These are phyloP conservation scores for Linnemannia hyalina DNA, from an alignment of 192 early-diverging fungal species.

Conservation along the genomic window DNA sequence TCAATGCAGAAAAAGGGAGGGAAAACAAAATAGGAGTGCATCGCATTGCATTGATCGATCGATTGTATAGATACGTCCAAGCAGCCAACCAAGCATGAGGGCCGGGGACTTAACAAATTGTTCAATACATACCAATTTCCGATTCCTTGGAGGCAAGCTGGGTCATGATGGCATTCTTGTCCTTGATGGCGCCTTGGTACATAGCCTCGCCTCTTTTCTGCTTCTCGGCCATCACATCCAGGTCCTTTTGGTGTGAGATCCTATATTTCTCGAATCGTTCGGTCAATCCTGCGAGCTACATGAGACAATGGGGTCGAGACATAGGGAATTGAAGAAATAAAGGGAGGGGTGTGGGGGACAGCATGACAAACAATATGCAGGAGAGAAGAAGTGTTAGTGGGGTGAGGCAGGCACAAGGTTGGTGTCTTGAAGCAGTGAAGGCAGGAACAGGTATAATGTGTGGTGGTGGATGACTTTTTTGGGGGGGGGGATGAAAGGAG, in stretches of 20 bases:
- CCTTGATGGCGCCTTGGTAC: slow-evolving; percentile 49
- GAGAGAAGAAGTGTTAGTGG: neutral
- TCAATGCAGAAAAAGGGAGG: neutral
- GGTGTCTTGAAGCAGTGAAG: neutral
- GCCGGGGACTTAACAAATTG: neutral
- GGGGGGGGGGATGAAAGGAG: neutral
- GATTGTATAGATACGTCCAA: neutral
- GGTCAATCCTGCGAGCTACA: slow-evolving; percentile 39
- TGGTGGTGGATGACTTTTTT: neutral
- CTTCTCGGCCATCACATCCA: slow-evolving; percentile 33
- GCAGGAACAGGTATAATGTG: neutral
- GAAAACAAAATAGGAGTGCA: neutral
- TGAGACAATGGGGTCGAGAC: neutral
- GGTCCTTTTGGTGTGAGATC: slow-evolving; percentile 34
- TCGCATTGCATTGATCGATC: neutral
- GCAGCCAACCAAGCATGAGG: neutral
- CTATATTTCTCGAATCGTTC: slow-evolving; percentile 45
- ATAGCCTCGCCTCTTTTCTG: slow-evolving; percentile 40
- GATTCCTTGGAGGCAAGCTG: slow-evolving; percentile 44
- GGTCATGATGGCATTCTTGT: slow-evolving; percentile 42
- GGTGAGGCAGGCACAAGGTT: neutral
- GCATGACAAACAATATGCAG: neutral
- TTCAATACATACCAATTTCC: slow-evolving; percentile 32
- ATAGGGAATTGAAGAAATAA: neutral
- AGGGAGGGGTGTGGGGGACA: neutral